These are phyloP conservation scores for Davidsoniella eucalypti DNA, from an alignment of 2,329 filamentous ascomycete genomes.

Conservation along the genomic window DNA sequence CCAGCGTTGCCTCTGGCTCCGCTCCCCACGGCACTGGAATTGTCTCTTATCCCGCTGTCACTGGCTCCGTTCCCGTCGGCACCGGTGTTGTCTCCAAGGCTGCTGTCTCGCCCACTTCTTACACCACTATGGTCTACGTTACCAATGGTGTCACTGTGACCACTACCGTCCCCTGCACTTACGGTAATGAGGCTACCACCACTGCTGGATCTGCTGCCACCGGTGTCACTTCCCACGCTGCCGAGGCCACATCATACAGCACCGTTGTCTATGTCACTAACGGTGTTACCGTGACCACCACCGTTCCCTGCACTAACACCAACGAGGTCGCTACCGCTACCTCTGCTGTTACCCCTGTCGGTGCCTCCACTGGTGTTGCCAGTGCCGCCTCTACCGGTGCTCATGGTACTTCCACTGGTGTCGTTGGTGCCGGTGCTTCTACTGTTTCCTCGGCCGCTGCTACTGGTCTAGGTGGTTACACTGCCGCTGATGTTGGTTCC, in stretches of 20 bases:
- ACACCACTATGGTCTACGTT: neutral
- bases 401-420: neutral
- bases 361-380: neutral
- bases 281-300: constrained; percentile 3
- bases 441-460: neutral
- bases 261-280: constrained; percentile 1
- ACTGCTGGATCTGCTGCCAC: neutral
- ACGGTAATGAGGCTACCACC: neutral
- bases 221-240: constrained; percentile 4
- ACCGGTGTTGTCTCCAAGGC: neutral
- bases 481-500: neutral
- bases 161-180: constrained; percentile 2
- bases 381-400: neutral
- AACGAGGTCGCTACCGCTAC: neutral
- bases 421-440: neutral
- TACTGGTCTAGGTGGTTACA: neutral
- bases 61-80: neutral
- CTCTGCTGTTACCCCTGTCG: neutral
- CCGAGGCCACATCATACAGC: neutral
- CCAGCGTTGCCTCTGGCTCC: neutral
- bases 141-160: neutral
- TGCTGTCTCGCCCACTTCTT: neutral
- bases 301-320: constrained; percentile 2
- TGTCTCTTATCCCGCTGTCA: neutral
- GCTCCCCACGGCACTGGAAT: neutral